Evolutionary conservation across 148 eudicot genomes (phyloP).

Genomic region (Selenicereus undatus): DNA sequence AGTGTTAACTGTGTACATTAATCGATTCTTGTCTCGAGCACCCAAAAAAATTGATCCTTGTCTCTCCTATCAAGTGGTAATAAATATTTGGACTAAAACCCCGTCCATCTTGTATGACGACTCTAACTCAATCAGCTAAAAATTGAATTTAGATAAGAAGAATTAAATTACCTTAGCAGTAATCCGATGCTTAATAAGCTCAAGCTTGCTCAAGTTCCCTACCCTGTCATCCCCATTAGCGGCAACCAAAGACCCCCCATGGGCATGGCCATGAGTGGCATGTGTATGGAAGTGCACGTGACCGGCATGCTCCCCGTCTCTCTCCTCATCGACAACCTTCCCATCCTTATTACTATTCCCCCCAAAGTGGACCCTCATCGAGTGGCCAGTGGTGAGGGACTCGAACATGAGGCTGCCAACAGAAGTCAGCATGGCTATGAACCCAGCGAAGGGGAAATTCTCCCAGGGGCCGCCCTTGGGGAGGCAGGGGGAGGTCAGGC

Average conservation of each 20-base stretch:
- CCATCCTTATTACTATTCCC: conserved; percentile 1
- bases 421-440: conserved; percentile 62
- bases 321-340: conserved; percentile 26
- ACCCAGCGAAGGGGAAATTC: conserved; percentile 65
- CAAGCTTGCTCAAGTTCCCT: conserved; percentile 21
- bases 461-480: conserved; percentile 44
- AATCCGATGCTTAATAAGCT: conserved; percentile 64
- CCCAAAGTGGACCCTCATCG: conserved; percentile 42
- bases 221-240: conserved; percentile 15
- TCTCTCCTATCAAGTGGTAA: no score
- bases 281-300: conserved; percentile 55
- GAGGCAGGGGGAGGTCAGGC: conserved; percentile 61
- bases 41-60: no score
- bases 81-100: no score
- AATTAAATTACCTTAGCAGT: conserved; percentile 57
- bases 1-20: no score
- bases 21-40: no score
- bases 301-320: conserved; percentile 32
- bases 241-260: conserved; percentile 28
- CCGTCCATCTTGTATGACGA: no score
- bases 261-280: conserved; percentile 60
- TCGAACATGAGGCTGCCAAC: conserved; percentile 75
- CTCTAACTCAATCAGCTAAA: no score
- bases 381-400: conserved; percentile 55
- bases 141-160: no score